Evolutionary conservation across 2,329 filamentous ascomycete genomes (phyloP).

Genomic region (Coniochaeta ligniaria): DNA sequence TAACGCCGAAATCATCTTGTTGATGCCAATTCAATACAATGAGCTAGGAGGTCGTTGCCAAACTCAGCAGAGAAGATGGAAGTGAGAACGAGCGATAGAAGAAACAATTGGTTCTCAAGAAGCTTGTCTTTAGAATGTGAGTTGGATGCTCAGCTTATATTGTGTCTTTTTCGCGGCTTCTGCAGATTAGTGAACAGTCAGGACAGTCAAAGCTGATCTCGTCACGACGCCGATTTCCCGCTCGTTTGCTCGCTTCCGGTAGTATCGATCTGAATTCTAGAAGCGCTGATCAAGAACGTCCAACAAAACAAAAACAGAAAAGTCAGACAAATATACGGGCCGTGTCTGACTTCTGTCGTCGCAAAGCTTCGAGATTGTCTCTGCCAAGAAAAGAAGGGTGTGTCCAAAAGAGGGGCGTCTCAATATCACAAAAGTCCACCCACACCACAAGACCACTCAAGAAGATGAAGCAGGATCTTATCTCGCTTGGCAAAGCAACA

Average conservation of each 20-base stretch:
- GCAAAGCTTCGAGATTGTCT: not conserved
- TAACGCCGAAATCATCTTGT: not conserved
- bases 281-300: not conserved
- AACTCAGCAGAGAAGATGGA: too few species aligned
- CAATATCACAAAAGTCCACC: not conserved
- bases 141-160: too few species aligned
- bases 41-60: too few species aligned
- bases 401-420: not conserved
- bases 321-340: not conserved
- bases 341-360: not conserved
- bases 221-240: not conserved
- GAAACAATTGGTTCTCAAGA: too few species aligned
- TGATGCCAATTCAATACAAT: not conserved
- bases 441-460: too few species aligned
- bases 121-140: too few species aligned
- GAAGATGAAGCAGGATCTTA: not conserved
- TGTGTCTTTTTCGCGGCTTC: too few species aligned
- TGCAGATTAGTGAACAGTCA: too few species aligned
- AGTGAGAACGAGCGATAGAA: too few species aligned
- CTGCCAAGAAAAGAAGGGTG: not conserved
- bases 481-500: not conserved
- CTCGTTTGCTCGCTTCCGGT: not conserved
- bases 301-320: not conserved
- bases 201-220: not conserved
- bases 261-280: not conserved